Evolutionary conservation across 2,329 filamentous ascomycete species (phyloP).

Genomic region (Colletotrichum kahawae): DNA sequence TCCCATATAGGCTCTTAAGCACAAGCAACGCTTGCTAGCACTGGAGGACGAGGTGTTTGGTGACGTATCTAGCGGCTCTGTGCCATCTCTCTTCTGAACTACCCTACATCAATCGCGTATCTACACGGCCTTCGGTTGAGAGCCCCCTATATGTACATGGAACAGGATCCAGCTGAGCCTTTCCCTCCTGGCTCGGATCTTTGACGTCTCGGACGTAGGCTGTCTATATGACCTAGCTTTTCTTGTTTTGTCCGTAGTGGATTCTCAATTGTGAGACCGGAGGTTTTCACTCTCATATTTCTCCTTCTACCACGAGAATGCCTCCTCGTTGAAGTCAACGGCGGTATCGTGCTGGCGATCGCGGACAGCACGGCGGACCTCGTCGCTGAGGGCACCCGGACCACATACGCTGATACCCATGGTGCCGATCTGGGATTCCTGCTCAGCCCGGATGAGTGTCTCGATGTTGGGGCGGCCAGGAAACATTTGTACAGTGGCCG

Average conservation of each 20-base stretch:
- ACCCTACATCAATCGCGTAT: background rate
- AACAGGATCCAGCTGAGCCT: background rate
- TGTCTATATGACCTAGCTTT: background rate
- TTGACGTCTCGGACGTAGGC: background rate
- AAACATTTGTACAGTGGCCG: slow-evolving; percentile 83
- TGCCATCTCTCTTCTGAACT: background rate
- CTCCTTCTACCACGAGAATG: slow-evolving; percentile 63
- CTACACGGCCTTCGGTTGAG: background rate
- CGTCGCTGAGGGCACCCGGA: slow-evolving; percentile 75
- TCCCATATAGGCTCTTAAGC: background rate
- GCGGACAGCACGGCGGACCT: slow-evolving; percentile 72
- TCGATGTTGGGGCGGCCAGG: slow-evolving; percentile 78
- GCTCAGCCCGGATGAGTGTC: slow-evolving; percentile 74
- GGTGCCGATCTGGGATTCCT: slow-evolving; percentile 75
- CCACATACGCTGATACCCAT: slow-evolving; percentile 79
- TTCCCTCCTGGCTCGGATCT: background rate
- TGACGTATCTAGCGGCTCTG: background rate
- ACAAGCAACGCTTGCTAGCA: background rate
- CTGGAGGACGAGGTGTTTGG: background rate
- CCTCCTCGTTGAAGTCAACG: slow-evolving; percentile 82
- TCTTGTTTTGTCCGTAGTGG: background rate
- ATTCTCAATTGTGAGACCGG: background rate
- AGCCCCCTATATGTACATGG: background rate
- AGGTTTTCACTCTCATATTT: background rate
- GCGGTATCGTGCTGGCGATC: slow-evolving; percentile 67